phyloP scores from a whole-genome alignment of 106 monocot genomes.

The Cymbidium sinense region DNA sequence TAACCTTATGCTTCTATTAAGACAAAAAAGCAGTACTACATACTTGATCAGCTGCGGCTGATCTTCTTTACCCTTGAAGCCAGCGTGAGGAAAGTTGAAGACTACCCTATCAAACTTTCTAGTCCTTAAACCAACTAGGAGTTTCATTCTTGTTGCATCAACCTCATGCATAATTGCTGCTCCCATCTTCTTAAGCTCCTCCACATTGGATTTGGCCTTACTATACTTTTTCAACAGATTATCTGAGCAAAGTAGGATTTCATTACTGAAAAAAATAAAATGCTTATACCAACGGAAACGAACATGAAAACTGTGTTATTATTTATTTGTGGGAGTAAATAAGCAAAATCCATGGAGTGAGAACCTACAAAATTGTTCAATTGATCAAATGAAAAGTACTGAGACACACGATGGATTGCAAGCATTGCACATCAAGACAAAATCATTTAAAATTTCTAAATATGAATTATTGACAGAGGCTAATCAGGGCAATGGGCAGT shows the following conservation, averaged over 20 bases:
- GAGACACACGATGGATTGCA: too few species aligned
- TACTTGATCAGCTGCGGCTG: slow-evolving; percentile 22
- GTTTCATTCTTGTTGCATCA: slow-evolving; percentile 45
- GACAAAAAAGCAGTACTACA: neutral
- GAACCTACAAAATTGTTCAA: too few species aligned
- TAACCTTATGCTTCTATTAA: neutral
- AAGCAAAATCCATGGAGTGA: too few species aligned
- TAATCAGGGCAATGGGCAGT: too few species aligned
- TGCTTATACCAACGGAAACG: too few species aligned
- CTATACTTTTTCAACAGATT: slow-evolving; percentile 27
- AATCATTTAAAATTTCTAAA: too few species aligned
- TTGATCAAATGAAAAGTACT: too few species aligned
- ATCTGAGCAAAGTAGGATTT: slow-evolving; percentile 11
- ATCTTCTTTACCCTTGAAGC: slow-evolving; percentile 39
- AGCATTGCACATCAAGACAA: too few species aligned
- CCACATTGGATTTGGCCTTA: slow-evolving; percentile 37
- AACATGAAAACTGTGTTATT: too few species aligned
- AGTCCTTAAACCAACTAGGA: slow-evolving; percentile 31
- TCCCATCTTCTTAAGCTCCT: slow-evolving; percentile 32
- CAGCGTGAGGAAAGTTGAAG: slow-evolving; percentile 67
- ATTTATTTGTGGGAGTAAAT: too few species aligned
- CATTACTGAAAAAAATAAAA: neutral
- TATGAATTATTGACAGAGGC: too few species aligned
- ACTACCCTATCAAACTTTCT: slow-evolving; percentile 47
- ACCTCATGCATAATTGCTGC: slow-evolving; percentile 42